These are phyloP conservation scores for Penicillium sp. DNA, from an alignment of 2,329 filamentous ascomycete species.

Conservation along the genomic window DNA sequence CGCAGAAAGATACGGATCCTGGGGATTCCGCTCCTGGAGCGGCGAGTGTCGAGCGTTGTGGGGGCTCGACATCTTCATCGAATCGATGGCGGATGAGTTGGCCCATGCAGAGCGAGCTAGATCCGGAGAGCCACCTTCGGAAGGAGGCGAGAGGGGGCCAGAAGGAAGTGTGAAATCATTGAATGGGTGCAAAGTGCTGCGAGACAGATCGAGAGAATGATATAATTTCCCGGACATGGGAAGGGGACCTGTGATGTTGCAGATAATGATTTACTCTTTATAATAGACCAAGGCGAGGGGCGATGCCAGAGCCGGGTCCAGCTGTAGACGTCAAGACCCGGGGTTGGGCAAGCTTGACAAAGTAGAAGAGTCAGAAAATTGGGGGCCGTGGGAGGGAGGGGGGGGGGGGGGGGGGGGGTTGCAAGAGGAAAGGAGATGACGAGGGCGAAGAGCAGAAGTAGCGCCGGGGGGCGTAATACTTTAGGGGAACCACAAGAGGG, in stretches of 20 bases:
- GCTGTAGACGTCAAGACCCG: not conserved
- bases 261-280: no score
- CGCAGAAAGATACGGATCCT: constrained; percentile 42
- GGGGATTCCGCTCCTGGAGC: constrained; percentile 33
- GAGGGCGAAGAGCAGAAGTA: not conserved
- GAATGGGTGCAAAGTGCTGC: constrained; percentile 6
- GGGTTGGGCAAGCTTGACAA: not conserved
- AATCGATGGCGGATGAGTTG: constrained; percentile 3
- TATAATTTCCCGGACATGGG: constrained; percentile 14
- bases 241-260: not conserved
- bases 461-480: no score
- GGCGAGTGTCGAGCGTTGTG: constrained; percentile 24
- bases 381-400: not conserved
- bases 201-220: constrained; percentile 9
- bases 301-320: not conserved
- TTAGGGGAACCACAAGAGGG: no score
- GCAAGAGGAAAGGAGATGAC: not conserved
- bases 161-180: constrained; percentile 11
- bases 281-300: not conserved
- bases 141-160: constrained; percentile 18
- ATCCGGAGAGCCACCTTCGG: constrained; percentile 12
- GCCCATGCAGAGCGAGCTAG: constrained; percentile 12
- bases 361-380: not conserved
- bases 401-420: not conserved
- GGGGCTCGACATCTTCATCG: constrained; percentile 24